A percentile compares a stretch with the other conserved stretches of the same genome.
Evolutionary conservation across 2,329 filamentous ascomycete species (phyloP).

Genomic region (Lecanicillium sp.): DNA sequence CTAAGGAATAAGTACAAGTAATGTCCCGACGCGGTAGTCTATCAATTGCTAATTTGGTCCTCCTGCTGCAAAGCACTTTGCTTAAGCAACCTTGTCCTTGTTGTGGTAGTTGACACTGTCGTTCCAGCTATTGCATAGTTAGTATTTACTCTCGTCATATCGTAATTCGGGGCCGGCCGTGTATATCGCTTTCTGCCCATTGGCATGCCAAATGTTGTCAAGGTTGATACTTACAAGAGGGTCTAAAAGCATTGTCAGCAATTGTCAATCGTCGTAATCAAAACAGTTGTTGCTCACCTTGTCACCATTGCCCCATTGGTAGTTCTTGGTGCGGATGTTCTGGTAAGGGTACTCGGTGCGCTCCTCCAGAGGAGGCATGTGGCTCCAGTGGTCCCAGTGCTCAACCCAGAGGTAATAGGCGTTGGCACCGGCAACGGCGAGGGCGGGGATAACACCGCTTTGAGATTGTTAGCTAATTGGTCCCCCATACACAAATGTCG

Average conservation of each 20-base stretch:
- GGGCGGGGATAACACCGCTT: constrained; percentile 66
- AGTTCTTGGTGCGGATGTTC: constrained; percentile 97
- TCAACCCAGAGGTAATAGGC: constrained; percentile 87
- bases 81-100: constrained; percentile 62
- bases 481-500: background rate
- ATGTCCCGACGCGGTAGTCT: constrained; percentile 19
- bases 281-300: constrained; percentile 50
- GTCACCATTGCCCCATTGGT: constrained; percentile 88
- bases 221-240: constrained; percentile 51
- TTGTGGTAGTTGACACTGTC: constrained; percentile 93
- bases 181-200: constrained; percentile 16
- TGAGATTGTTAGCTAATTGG: constrained; percentile 15
- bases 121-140: constrained; percentile 68
- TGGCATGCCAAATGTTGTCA: constrained; percentile 14
- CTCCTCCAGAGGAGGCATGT: constrained; percentile 83
- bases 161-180: too few species aligned
- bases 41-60: constrained; percentile 17
- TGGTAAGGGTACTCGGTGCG: constrained; percentile 90
- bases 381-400: constrained; percentile 93
- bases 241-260: constrained; percentile 39
- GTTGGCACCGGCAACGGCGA: constrained; percentile 68
- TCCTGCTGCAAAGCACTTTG: constrained; percentile 10
- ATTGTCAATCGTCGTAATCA: constrained; percentile 1
- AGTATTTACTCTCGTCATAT: constrained; percentile 10
- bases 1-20: constrained; percentile 24